These are phyloP conservation scores for Candida jianshihensis DNA, from an alignment of 805 yeast species.

Conservation along the genomic window DNA sequence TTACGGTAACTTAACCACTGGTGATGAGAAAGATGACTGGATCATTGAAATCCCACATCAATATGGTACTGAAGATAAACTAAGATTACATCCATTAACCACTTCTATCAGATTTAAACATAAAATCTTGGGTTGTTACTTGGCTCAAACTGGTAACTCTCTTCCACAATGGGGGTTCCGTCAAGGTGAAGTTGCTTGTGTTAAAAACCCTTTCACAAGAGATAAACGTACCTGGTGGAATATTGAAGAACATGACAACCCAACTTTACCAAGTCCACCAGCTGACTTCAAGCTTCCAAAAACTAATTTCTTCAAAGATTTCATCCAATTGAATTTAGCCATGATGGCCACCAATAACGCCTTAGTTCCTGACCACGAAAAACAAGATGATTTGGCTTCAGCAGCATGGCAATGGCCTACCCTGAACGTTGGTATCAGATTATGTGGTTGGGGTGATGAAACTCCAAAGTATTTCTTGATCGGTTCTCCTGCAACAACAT, in stretches of 20 bases:
- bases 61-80: slow-evolving; percentile 43
- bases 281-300: slow-evolving; percentile 61
- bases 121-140: slow-evolving; percentile 67
- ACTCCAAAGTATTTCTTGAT: slow-evolving; percentile 57
- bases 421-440: slow-evolving; percentile 65
- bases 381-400: slow-evolving; percentile 64
- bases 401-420: slow-evolving; percentile 88
- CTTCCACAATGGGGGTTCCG: slow-evolving; percentile 98
- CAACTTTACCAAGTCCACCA: slow-evolving; percentile 50
- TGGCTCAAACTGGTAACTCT: slow-evolving; percentile 72
- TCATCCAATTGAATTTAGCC: slow-evolving; percentile 67
- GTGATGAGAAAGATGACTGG: slow-evolving; percentile 78
- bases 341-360: slow-evolving; percentile 89
- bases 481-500: slow-evolving; percentile 75
- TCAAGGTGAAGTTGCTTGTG: slow-evolving; percentile 93
- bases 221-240: slow-evolving; percentile 91
- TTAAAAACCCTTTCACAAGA: slow-evolving; percentile 54
- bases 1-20: slow-evolving; percentile 58
- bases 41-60: slow-evolving; percentile 61
- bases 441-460: slow-evolving; percentile 64
- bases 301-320: slow-evolving; percentile 72
- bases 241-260: slow-evolving; percentile 63
- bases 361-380: slow-evolving; percentile 68
- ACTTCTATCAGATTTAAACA: slow-evolving; percentile 74
- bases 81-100: slow-evolving; percentile 69